A percentile compares a stretch with the other conserved stretches of the same genome.
Evolutionary conservation across 2,329 filamentous ascomycete genomes (phyloP).

Genomic region (Bipolaris gigantea): DNA sequence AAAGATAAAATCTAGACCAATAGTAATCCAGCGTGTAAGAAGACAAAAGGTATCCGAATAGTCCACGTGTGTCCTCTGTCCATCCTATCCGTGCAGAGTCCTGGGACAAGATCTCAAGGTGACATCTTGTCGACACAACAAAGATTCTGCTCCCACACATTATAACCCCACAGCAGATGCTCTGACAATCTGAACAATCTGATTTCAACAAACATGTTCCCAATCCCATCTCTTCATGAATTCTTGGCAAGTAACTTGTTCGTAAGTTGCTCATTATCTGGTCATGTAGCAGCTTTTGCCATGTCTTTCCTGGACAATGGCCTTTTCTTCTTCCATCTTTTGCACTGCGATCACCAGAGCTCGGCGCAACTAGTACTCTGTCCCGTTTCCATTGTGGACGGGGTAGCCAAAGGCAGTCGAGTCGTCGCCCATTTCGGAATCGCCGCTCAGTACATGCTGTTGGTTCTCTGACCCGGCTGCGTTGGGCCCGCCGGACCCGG

Average conservation of each 20-base stretch:
- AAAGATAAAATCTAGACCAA: conserved; percentile 26
- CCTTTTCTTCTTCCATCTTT: conserved; percentile 12
- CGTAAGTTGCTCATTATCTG: neutral
- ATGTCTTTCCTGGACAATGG: conserved; percentile 20
- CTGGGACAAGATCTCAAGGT: neutral
- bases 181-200: conserved; percentile 25
- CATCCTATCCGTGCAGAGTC: conserved; percentile 4
- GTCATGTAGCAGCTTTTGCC: neutral
- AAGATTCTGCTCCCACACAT: conserved; percentile 2
- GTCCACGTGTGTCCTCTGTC: conserved; percentile 9
- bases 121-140: conserved; percentile 1
- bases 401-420: conserved; percentile 48
- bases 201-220: conserved; percentile 9
- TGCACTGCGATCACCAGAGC: conserved; percentile 15
- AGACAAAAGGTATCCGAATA: conserved; percentile 14
- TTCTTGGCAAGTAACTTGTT: neutral
- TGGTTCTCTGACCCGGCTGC: conserved; percentile 43
- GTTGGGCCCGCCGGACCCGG: conserved; percentile 40
- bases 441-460: conserved; percentile 49
- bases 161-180: conserved; percentile 1
- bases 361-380: conserved; percentile 43
- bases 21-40: conserved; percentile 18
- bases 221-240: conserved; percentile 1
- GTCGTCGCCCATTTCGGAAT: conserved; percentile 49
- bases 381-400: conserved; percentile 47